These are phyloP conservation scores for Leccinum truebloodii DNA, from an alignment of 768 basidiomycete species.

Conservation along the genomic window DNA sequence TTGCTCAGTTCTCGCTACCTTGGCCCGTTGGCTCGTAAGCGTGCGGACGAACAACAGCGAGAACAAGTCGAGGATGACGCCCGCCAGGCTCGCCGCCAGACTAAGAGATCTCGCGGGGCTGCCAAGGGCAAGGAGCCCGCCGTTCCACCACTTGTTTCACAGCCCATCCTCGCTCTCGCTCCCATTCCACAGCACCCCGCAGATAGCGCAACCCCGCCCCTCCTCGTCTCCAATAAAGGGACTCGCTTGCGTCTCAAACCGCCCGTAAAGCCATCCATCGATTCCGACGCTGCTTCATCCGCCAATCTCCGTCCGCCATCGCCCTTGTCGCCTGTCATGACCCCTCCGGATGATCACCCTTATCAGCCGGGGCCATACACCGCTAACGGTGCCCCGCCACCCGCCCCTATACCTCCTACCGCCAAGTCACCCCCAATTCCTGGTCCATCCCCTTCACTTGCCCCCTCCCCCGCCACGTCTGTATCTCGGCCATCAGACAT, in stretches of 20 bases:
- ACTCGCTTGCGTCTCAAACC: slow-evolving; percentile 52
- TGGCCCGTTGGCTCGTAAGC: slow-evolving; percentile 45
- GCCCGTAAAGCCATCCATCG: slow-evolving; percentile 34
- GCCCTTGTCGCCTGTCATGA: slow-evolving; percentile 36
- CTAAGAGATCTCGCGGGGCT: slow-evolving; percentile 33
- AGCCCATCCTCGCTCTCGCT: slow-evolving; percentile 30
- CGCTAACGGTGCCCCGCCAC: slow-evolving; percentile 25
- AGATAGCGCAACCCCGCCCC: slow-evolving; percentile 25
- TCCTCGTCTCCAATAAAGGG: slow-evolving; percentile 49
- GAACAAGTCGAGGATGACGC: slow-evolving; percentile 48
- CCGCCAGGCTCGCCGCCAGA: slow-evolving; percentile 39
- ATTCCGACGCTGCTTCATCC: slow-evolving; percentile 20
- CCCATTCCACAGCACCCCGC: slow-evolving; percentile 21
- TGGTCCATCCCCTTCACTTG: slow-evolving; percentile 22
- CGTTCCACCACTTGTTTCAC: slow-evolving; percentile 22
- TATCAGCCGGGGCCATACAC: slow-evolving; percentile 27
- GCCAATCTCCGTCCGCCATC: slow-evolving; percentile 28
- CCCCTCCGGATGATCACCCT: slow-evolving; percentile 36
- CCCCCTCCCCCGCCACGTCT: slow-evolving; percentile 19
- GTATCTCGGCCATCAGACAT: slow-evolving; percentile 29
- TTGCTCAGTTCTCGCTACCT: slow-evolving; percentile 46
- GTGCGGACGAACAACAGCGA: slow-evolving; percentile 43
- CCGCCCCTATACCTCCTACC: slow-evolving; percentile 16
- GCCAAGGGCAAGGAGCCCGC: slow-evolving; percentile 42
- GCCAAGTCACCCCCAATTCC: slow-evolving; percentile 24